A percentile compares a stretch with the other conserved stretches of the same genome.
Evolutionary conservation across 73 alveolate species (phyloP).

Genomic region (Symbiodinium natans): DNA sequence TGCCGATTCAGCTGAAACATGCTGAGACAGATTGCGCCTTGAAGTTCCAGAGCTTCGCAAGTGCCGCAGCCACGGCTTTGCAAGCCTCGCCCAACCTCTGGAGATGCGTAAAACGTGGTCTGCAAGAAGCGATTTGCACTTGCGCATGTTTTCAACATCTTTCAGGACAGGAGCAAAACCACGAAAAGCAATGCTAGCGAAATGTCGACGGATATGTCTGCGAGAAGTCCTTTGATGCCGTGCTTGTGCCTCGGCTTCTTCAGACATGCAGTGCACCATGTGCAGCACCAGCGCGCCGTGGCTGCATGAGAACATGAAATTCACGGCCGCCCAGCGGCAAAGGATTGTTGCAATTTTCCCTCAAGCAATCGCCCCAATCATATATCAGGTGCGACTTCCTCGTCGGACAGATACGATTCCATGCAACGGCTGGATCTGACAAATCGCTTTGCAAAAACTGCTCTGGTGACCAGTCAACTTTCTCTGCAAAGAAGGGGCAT

Average conservation of each 20-base stretch:
- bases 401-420: too few species aligned
- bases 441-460: not conserved
- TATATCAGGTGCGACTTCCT: constrained; percentile 79
- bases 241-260: constrained; percentile 32
- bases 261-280: not conserved
- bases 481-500: constrained; percentile 3
- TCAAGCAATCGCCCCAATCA: constrained; percentile 76
- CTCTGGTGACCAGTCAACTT: too few species aligned
- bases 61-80: constrained; percentile 36
- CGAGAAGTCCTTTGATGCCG: constrained; percentile 46
- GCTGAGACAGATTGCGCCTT: not conserved
- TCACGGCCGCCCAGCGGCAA: constrained; percentile 7
- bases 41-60: constrained; percentile 85
- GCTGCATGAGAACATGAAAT: too few species aligned
- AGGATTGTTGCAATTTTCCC: constrained; percentile 47
- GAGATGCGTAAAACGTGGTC: not conserved
- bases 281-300: too few species aligned
- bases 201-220: constrained; percentile 58
- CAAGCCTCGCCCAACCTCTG: constrained; percentile 78
- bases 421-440: not conserved
- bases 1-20: too few species aligned
- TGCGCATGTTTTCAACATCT: too few species aligned
- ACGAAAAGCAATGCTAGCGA: constrained; percentile 47
- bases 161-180: constrained; percentile 20
- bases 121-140: not conserved